Evolutionary conservation across 192 early-diverging fungal genomes (phyloP).

Genomic region (Irineochytrium annulatum): DNA sequence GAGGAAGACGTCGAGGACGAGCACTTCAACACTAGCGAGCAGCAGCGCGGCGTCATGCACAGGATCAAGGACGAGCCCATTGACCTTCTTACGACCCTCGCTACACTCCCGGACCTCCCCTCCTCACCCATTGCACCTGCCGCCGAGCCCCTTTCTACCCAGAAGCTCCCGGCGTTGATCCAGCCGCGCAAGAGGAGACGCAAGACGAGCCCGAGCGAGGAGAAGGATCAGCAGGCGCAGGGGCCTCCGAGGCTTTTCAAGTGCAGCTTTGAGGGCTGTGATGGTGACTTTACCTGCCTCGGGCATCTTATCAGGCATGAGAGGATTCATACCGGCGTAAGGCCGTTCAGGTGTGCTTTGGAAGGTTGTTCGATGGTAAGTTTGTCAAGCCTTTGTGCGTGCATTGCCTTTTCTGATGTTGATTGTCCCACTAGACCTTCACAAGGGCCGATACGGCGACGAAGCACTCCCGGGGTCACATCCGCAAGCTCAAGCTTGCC

Average conservation of each 20-base stretch:
- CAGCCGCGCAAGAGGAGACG: no score
- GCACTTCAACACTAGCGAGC: no score
- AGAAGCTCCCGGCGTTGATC: no score
- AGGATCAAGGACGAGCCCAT: no score
- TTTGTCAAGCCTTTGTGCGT: neutral
- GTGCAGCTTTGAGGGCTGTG: neutral
- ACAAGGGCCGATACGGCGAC: conserved; percentile 11
- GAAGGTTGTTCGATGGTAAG: conserved; percentile 11
- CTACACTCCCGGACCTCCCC: no score
- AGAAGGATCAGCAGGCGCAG: no score
- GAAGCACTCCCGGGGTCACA: conserved; percentile 14
- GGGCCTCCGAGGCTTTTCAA: neutral
- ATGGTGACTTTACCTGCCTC: conserved; percentile 1
- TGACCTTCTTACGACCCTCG: no score
- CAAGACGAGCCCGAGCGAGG: no score
- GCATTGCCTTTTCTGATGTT: neutral
- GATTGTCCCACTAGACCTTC: conserved; percentile 4
- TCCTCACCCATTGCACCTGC: no score
- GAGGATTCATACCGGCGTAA: conserved; percentile 14
- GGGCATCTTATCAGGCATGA: conserved; percentile 10
- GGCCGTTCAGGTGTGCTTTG: conserved; percentile 15
- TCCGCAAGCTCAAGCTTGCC: conserved; percentile 10
- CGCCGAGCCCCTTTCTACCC: no score
- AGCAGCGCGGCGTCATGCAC: no score
- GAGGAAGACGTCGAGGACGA: no score